These are phyloP conservation scores for Calonectria fujianensis DNA, from an alignment of 2,329 filamentous ascomycete genomes.

Conservation along the genomic window DNA sequence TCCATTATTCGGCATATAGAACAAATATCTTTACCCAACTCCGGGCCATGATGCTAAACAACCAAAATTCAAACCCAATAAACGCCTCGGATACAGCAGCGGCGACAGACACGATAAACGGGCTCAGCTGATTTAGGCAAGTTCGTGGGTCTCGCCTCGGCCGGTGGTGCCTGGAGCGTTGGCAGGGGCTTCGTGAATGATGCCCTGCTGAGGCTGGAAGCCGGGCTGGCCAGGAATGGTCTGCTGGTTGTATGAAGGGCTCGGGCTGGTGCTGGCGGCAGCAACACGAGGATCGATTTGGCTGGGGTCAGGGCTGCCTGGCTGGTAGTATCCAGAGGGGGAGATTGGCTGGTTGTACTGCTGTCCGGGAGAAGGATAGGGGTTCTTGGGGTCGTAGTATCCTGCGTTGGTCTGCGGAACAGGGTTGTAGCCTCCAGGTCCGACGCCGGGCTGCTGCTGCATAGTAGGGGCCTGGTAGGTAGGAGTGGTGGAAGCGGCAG, in stretches of 20 bases:
- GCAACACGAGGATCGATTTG: conserved; percentile 49
- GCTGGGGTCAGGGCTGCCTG: conserved; percentile 38
- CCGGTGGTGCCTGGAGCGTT: conserved; percentile 30
- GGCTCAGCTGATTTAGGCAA: conserved; percentile 53
- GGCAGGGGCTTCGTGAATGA: conserved; percentile 61
- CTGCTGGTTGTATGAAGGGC: conserved; percentile 46
- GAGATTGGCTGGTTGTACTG: conserved; percentile 47
- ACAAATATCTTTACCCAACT: conserved; percentile 46
- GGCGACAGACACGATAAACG: not conserved
- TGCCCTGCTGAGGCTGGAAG: conserved; percentile 51
- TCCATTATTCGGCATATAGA: conserved; percentile 36
- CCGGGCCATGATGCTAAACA: conserved; percentile 42
- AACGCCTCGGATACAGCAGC: conserved; percentile 37
- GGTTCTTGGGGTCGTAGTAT: conserved; percentile 57
- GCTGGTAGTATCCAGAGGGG: conserved; percentile 45
- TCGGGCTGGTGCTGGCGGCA: conserved; percentile 44
- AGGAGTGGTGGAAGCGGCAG: conserved; percentile 36
- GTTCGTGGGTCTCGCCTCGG: conserved; percentile 64
- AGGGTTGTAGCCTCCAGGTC: conserved; percentile 43
- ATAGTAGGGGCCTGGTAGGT: conserved; percentile 41
- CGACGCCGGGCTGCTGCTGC: conserved; percentile 45
- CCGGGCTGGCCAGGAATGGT: conserved; percentile 44
- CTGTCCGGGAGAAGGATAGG: conserved; percentile 49
- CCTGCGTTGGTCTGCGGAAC: conserved; percentile 40
- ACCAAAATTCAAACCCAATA: conserved; percentile 36